These are phyloP conservation scores for Entomortierella parvispora DNA, from an alignment of 192 early-diverging fungal species.

Conservation along the genomic window DNA sequence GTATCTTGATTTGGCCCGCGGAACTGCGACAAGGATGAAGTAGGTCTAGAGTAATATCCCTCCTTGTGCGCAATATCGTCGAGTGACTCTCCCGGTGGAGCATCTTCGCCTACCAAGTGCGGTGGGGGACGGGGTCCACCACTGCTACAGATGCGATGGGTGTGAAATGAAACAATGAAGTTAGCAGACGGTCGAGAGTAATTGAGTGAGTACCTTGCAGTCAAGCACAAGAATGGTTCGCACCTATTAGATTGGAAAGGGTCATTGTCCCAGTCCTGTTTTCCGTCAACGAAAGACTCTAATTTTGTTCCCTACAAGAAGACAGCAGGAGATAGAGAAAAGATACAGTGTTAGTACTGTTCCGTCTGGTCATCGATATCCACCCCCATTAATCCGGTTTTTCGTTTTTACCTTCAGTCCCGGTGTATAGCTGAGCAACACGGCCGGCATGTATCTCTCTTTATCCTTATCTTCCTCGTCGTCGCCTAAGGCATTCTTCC, in stretches of 20 bases:
- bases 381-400: too few species aligned
- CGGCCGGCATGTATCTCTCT: constrained; percentile 34
- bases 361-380: neutral
- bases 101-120: constrained; percentile 37
- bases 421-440: constrained; percentile 16
- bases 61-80: constrained; percentile 41
- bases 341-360: neutral
- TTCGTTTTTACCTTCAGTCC: constrained; percentile 14
- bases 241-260: constrained; percentile 13
- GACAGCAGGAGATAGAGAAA: neutral
- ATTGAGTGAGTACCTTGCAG: neutral
- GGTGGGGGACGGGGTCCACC: constrained; percentile 14
- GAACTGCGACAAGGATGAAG: constrained; percentile 2
- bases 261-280: constrained; percentile 15
- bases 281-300: constrained; percentile 20
- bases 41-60: constrained; percentile 18
- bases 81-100: constrained; percentile 36
- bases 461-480: constrained; percentile 51
- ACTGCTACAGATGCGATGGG: constrained; percentile 7
- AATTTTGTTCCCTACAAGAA: constrained; percentile 16
- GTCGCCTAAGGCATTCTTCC: constrained; percentile 8
- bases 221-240: neutral
- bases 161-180: constrained; percentile 5
- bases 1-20: constrained; percentile 5
- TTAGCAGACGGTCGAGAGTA: neutral